Base-by-base conservation (phyloP, 2,329 filamentous ascomycete genomes). In the Epichloe elymi region DNA sequence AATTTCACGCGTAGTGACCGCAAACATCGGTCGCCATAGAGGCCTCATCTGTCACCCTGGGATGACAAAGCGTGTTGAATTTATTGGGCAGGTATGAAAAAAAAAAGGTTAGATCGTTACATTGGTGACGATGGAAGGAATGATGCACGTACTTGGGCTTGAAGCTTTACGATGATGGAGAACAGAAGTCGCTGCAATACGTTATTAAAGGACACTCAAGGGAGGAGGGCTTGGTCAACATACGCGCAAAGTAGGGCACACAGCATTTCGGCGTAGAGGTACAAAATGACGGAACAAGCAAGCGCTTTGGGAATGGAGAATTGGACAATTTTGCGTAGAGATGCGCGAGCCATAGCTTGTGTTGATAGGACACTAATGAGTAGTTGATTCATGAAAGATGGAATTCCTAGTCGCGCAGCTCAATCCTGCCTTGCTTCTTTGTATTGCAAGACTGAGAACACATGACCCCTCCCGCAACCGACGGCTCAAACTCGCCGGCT, bases 1-100 rank as follows among this genome's bases (percentile, higher is more conserved):
- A 49, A n/a, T 10, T 20, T 8, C 10, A n/a, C 10, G 20, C 15
- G n/a, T 14, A 68, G 65, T 54, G 65, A 67, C 57, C 64, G 65
- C 46, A 69, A 62, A 54, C 54, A 54, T 48, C 57, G 56, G 36
- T 46, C 45, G 35, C 46, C 52, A 30, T 54, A 44, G 55, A 30
- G 14, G 11, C 26, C n/a, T n/a, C n/a, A n/a, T n/a, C 11, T 23
- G 26, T 15, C 26, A 19, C 11, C 5, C 5, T 4, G 20, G 40
- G 33, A 41, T 30, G 33, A 44, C 8, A 5, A 38, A 26, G 3
- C 15, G 40, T 37, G 14, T 3, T 26, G 26, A 26, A 26, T 8
- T 8, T 26, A 26, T 26, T 26, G 26, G 26, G 26, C 26, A 8
- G 2, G 26, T 26, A 26, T 26, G 19, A 3, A 5, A 30, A 14